Conservation (phyloP, 352 stramenopile genomes). For the Pythium aphanidermatum region DNA sequence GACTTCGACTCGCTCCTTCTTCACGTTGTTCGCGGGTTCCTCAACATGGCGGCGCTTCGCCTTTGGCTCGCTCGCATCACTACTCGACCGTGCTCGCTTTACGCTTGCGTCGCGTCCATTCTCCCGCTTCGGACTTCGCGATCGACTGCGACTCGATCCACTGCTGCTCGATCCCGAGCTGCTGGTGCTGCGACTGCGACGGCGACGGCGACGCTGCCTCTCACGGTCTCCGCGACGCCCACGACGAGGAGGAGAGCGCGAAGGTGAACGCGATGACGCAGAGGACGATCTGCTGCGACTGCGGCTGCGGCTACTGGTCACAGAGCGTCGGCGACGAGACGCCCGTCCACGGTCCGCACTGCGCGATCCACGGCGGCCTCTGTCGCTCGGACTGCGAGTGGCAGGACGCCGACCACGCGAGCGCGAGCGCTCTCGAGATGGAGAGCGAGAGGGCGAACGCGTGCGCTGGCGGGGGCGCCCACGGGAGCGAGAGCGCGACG, state of each 20-base stretch:
- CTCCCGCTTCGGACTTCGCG: conserved; percentile 4
- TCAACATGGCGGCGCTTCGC: conserved; percentile 7
- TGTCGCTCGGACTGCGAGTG: neutral
- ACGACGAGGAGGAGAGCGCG: conserved; percentile 6
- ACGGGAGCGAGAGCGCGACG: conserved; percentile 13
- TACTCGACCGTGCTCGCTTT: conserved; percentile 6
- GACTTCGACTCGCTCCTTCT: neutral
- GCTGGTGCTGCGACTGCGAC: conserved; percentile 1
- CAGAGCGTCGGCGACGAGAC: conserved; percentile 7
- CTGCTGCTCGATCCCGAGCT: neutral
- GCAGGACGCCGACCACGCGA: conserved; percentile 7
- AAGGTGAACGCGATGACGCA: conserved; percentile 11
- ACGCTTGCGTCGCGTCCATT: neutral
- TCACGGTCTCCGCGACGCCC: neutral
- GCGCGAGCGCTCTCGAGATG: conserved; percentile 11
- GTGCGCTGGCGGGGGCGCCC: too few relatives aligned
- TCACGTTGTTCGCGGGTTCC: neutral
- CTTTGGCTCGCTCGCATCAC: neutral
- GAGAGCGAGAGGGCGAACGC: conserved; percentile 16
- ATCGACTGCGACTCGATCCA: conserved; percentile 1
- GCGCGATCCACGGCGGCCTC: neutral
- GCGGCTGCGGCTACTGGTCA: conserved; percentile 4
- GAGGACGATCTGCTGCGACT: conserved; percentile 17
- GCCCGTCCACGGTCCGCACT: neutral
- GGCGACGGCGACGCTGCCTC: conserved; percentile 1